Percentiles rank a stretch among this genome's conserved stretches.
Evolutionary conservation across 129 eudicot genomes (phyloP).

Genomic region (Mikania micrantha): DNA sequence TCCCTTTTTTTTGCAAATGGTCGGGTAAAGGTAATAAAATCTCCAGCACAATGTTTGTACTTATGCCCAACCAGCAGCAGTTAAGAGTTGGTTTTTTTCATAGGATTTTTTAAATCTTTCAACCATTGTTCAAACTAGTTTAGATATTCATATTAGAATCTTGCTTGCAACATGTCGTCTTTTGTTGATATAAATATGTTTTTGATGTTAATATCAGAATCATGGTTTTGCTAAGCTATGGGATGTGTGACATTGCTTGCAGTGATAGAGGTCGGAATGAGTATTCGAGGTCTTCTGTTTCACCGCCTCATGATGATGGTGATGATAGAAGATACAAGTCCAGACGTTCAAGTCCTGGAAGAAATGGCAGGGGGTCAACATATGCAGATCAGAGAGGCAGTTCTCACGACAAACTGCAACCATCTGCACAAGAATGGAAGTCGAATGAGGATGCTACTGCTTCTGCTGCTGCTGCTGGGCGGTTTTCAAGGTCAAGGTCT

Average conservation of each 20-base stretch:
- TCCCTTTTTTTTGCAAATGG: constrained; percentile 28
- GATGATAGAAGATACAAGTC: constrained; percentile 19
- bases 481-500: constrained; percentile 22
- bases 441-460: constrained; percentile 22
- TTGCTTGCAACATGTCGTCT: background rate
- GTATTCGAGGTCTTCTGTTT: constrained; percentile 30
- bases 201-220: background rate
- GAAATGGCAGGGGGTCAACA: constrained; percentile 25
- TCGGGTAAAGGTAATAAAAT: constrained; percentile 39
- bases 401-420: constrained; percentile 28
- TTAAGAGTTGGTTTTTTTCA: background rate
- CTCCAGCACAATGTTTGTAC: constrained; percentile 20
- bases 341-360: constrained; percentile 25
- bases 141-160: background rate
- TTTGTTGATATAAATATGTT: background rate
- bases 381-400: constrained; percentile 22
- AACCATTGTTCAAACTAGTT: background rate
- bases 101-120: background rate
- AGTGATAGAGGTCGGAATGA: constrained; percentile 32
- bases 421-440: constrained; percentile 10
- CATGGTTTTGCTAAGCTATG: constrained; percentile 3
- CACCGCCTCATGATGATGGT: constrained; percentile 28
- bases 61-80: constrained; percentile 11
- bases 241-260: constrained; percentile 14
- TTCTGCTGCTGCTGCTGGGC: background rate